Percentiles rank a stretch among this genome's conserved stretches.
Evolutionary conservation across 2,329 filamentous ascomycete genomes (phyloP).

Genomic region (Arthroderma sp.): DNA sequence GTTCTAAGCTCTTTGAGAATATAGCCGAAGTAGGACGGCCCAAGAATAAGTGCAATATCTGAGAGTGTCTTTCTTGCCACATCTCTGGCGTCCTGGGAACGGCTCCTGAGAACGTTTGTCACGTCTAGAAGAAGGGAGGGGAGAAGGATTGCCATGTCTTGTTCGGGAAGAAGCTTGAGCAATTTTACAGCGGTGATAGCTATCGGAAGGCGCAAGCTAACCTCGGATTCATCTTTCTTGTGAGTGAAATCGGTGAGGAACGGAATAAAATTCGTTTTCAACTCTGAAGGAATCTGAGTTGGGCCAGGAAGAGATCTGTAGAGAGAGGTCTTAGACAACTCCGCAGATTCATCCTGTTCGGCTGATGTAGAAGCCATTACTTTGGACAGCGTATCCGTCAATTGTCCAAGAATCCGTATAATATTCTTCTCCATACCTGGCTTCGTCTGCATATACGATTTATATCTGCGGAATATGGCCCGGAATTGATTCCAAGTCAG

Average conservation of each 20-base stretch:
- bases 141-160: slow-evolving; percentile 59
- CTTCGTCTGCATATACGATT: slow-evolving; percentile 66
- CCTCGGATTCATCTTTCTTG: slow-evolving; percentile 85
- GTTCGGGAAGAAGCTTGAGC: slow-evolving; percentile 61
- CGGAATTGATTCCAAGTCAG: slow-evolving; percentile 87
- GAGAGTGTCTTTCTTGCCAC: slow-evolving; percentile 79
- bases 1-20: slow-evolving; percentile 82
- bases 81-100: slow-evolving; percentile 76
- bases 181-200: slow-evolving; percentile 82
- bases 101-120: slow-evolving; percentile 81
- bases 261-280: slow-evolving; percentile 63
- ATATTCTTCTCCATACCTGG: slow-evolving; percentile 75
- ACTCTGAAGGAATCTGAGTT: slow-evolving; percentile 56
- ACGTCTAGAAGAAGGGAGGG: slow-evolving; percentile 81
- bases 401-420: slow-evolving; percentile 64
- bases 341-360: slow-evolving; percentile 10
- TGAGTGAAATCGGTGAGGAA: slow-evolving; percentile 74
- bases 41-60: slow-evolving; percentile 68
- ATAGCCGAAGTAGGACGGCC: slow-evolving; percentile 74
- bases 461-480: slow-evolving; percentile 69
- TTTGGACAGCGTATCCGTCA: slow-evolving; percentile 60
- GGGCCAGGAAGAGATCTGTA: slow-evolving; percentile 52
- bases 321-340: slow-evolving; percentile 32
- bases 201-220: slow-evolving; percentile 82
- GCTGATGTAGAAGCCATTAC: slow-evolving; percentile 31